Evolutionary conservation across 106 monocot species (phyloP).

Genomic region (Alisma plantagoaquatica): DNA sequence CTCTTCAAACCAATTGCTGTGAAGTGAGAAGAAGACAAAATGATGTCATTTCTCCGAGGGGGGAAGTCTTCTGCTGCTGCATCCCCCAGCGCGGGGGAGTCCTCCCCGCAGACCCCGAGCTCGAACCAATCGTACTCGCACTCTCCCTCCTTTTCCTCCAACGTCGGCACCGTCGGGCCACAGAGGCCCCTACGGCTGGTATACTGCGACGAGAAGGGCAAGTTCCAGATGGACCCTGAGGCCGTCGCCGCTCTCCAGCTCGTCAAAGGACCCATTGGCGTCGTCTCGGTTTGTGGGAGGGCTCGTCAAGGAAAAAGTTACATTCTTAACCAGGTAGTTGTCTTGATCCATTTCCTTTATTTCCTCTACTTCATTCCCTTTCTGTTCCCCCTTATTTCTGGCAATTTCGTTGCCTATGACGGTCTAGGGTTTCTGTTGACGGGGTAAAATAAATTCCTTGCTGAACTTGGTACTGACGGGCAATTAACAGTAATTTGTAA

Average conservation of each 20-base stretch:
- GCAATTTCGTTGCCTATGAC: not conserved
- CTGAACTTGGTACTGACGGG: not conserved
- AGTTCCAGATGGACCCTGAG: constrained; percentile 90
- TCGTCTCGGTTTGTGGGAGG: constrained; percentile 26
- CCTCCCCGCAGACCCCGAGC: constrained; percentile 8
- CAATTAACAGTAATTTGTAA: not conserved
- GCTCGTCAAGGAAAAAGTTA: constrained; percentile 29
- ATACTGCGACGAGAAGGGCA: constrained; percentile 32
- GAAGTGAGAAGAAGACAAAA: constrained; percentile 7
- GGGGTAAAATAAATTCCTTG: not conserved
- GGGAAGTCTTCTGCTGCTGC: constrained; percentile 26
- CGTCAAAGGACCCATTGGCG: constrained; percentile 28
- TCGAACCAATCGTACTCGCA: not conserved
- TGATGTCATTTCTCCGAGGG: constrained; percentile 68
- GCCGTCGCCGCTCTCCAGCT: constrained; percentile 89
- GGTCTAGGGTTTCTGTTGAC: not conserved
- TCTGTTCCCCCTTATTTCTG: not conserved
- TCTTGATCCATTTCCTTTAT: no score
- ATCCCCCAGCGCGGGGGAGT: no score
- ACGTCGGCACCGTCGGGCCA: constrained; percentile 20
- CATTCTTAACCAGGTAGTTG: constrained; percentile 21
- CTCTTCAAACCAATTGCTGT: no score
- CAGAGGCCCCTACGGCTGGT: constrained; percentile 26
- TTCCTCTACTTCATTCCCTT: no score
- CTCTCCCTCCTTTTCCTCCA: not conserved